Evolutionary conservation across 306 rosid genomes (phyloP).

Genomic region (Neltuma alba): DNA sequence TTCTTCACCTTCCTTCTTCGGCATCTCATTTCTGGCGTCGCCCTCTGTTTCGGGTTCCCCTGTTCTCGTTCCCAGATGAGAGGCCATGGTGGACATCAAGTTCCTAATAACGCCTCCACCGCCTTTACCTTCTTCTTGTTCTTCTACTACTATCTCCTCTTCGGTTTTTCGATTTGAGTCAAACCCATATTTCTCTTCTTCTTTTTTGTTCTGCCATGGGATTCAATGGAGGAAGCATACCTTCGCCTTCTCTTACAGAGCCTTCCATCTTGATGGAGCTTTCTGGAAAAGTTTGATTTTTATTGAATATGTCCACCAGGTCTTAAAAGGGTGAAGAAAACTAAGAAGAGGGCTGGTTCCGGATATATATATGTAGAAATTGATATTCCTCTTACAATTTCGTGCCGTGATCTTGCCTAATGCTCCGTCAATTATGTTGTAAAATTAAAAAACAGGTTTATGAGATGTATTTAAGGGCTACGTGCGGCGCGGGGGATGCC

Average conservation of each 20-base stretch:
- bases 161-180: not conserved
- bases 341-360: not conserved
- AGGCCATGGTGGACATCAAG: conserved; percentile 34
- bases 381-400: too few relatives aligned
- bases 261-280: conserved; percentile 36
- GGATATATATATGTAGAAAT: too few relatives aligned
- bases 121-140: not conserved
- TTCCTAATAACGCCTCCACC: conserved; percentile 39
- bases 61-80: conserved; percentile 29
- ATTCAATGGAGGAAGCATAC: conserved; percentile 11
- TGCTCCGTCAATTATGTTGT: too few relatives aligned
- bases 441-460: too few relatives aligned
- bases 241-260: conserved; percentile 20
- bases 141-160: not conserved
- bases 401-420: too few relatives aligned
- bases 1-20: not conserved
- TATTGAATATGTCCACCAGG: too few relatives aligned
- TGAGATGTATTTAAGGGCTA: too few relatives aligned
- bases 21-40: not conserved
- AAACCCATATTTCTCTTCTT: conserved; percentile 18
- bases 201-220: conserved; percentile 9
- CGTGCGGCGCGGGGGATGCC: not conserved
- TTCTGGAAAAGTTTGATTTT: not conserved
- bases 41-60: conserved; percentile 14
- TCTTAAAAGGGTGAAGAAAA: too few relatives aligned